Evolutionary conservation across 2,329 filamentous ascomycete species (phyloP).

Genomic region (Neurospora crassa): DNA sequence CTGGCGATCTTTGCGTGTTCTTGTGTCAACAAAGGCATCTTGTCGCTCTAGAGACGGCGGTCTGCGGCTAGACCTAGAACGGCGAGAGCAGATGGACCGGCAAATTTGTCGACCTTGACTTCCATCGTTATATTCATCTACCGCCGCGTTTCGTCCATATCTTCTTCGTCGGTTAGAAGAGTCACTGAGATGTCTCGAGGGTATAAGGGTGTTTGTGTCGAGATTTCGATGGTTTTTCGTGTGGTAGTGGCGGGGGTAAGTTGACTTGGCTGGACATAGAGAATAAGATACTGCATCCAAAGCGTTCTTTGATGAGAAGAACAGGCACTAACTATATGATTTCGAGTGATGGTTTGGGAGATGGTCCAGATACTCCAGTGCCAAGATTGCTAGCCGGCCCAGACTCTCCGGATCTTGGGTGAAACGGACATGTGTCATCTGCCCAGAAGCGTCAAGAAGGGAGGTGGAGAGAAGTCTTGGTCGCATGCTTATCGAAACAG

Average conservation of each 20-base stretch:
- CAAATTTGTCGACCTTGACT: not conserved
- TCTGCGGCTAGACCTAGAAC: conserved; percentile 17
- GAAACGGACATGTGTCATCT: not conserved
- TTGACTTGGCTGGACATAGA: not conserved
- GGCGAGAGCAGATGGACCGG: not conserved
- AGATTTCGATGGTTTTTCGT: not conserved
- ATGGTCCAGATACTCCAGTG: not conserved
- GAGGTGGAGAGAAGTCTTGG: not conserved
- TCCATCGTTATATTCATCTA: not conserved
- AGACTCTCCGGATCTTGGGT: not conserved
- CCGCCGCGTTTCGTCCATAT: not conserved
- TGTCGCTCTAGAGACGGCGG: conserved; percentile 35
- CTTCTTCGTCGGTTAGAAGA: not conserved
- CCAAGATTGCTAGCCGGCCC: not conserved
- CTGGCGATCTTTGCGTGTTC: conserved; percentile 23
- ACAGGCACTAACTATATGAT: not conserved
- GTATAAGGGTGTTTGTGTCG: not conserved
- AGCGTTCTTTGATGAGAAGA: not conserved
- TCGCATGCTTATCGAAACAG: not conserved
- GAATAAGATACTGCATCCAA: not conserved
- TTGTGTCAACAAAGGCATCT: conserved; percentile 35
- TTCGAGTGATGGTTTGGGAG: not conserved
- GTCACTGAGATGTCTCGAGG: not conserved
- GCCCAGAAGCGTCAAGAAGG: not conserved
- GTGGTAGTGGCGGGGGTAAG: not conserved